These are phyloP conservation scores for Westerdykella ornata DNA, from an alignment of 2,329 filamentous ascomycete genomes.

Conservation along the genomic window DNA sequence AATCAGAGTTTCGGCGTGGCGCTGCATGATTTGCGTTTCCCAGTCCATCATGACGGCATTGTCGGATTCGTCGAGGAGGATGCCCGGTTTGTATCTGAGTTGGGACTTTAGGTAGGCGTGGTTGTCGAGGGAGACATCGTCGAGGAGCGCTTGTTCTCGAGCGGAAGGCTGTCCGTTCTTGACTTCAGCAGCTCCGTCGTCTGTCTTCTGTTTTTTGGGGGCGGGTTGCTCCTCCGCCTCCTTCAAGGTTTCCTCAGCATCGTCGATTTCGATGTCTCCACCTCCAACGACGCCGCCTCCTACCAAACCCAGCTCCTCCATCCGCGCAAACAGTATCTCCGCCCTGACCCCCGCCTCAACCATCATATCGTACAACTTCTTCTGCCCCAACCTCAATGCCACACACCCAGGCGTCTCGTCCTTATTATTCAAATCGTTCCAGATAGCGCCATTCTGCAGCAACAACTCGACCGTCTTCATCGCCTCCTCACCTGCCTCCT, in stretches of 20 bases:
- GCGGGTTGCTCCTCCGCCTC: conserved; percentile 22
- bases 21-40: conserved; percentile 81
- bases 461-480: conserved; percentile 27
- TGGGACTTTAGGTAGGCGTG: conserved; percentile 35
- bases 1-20: conserved; percentile 63
- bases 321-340: conserved; percentile 31
- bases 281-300: conserved; percentile 6
- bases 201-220: conserved; percentile 31
- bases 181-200: conserved; percentile 20
- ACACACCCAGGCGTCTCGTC: conserved; percentile 37
- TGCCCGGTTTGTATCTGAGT: conserved; percentile 29
- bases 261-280: conserved; percentile 16
- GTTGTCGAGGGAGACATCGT: conserved; percentile 36
- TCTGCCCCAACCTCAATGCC: conserved; percentile 28
- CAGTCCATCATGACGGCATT: conserved; percentile 94
- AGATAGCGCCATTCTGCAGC: conserved; percentile 35
- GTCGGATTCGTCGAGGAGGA: conserved; percentile 62
- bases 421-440: conserved; percentile 35
- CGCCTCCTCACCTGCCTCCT: conserved; percentile 23
- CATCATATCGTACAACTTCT: conserved; percentile 33
- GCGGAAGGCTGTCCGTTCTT: conserved; percentile 11
- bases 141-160: conserved; percentile 15
- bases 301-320: conserved; percentile 29
- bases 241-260: conserved; percentile 18
- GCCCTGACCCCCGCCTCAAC: conserved; percentile 34